Evolutionary conservation across 495 filamentous ascomycete genomes (phyloP).

Genomic region (Talaromyces adpressus): DNA sequence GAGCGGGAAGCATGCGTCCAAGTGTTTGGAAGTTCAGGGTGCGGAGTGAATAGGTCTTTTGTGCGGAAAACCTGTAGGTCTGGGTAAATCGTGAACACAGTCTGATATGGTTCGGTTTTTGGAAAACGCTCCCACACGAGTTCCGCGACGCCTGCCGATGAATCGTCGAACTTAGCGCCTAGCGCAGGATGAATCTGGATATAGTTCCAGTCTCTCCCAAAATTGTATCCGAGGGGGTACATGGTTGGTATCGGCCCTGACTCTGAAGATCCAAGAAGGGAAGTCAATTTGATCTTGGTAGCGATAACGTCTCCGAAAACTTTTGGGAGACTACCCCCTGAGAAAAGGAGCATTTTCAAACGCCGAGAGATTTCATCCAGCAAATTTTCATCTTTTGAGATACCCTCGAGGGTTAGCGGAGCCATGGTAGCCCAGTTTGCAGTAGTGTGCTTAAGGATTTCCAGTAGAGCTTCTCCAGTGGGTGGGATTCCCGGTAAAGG

Average conservation of each 20-base stretch:
- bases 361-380: not conserved
- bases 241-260: not conserved
- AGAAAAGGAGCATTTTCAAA: not conserved
- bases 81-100: constrained; percentile 25
- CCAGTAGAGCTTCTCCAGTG: not conserved
- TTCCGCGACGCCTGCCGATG: not conserved
- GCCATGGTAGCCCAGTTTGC: not conserved
- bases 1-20: constrained; percentile 47
- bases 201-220: not conserved
- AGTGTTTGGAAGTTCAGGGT: constrained; percentile 37
- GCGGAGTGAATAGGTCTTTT: constrained; percentile 48
- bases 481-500: not conserved
- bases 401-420: not conserved
- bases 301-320: not conserved
- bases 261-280: not conserved
- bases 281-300: not conserved
- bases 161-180: not conserved
- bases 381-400: not conserved
- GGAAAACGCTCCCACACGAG: not conserved
- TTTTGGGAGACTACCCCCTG: not conserved
- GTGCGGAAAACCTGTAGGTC: constrained; percentile 41
- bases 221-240: not conserved
- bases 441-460: not conserved
- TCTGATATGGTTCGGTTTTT: not conserved
- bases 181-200: not conserved